phyloP scores from a whole-genome alignment of 2,329 filamentous ascomycete species.

The Cordyceps pruinosa region DNA sequence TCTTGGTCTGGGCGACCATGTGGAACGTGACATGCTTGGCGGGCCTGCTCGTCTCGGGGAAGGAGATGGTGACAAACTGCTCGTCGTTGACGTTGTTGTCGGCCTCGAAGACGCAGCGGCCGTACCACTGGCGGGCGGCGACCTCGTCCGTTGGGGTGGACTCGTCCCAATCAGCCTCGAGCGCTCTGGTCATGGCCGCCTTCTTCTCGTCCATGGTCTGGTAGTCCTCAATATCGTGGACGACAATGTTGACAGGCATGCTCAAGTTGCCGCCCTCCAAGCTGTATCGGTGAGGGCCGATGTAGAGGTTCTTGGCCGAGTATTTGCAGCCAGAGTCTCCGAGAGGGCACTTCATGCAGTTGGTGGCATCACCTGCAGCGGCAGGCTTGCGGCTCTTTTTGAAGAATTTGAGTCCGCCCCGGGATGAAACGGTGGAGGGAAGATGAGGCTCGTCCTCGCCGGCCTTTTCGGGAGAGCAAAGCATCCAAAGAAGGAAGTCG shows the following conservation, averaged over 20 bases:
- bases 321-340: slow-evolving; percentile 72
- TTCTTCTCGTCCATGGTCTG: slow-evolving; percentile 35
- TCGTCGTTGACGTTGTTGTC: slow-evolving; percentile 95
- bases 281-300: slow-evolving; percentile 54
- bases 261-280: slow-evolving; percentile 58
- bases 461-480: slow-evolving; percentile 60
- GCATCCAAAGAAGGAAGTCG: slow-evolving; percentile 84
- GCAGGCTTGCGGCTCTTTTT: slow-evolving; percentile 66
- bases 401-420: slow-evolving; percentile 73
- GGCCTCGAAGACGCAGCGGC: slow-evolving; percentile 87
- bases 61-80: slow-evolving; percentile 79
- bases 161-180: slow-evolving; percentile 47
- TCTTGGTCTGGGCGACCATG: slow-evolving; percentile 86
- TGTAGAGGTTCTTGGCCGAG: slow-evolving; percentile 77
- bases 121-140: slow-evolving; percentile 65
- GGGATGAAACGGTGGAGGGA: slow-evolving; percentile 67
- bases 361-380: slow-evolving; percentile 69
- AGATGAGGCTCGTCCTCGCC: slow-evolving; percentile 54
- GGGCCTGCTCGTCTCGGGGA: slow-evolving; percentile 62
- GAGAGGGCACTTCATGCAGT: slow-evolving; percentile 68
- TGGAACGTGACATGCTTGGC: slow-evolving; percentile 86
- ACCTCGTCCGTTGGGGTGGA: slow-evolving; percentile 41
- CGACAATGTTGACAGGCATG: slow-evolving; percentile 87
- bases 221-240: slow-evolving; percentile 83
- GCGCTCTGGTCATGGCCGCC: slow-evolving; percentile 35